phyloP scores from a whole-genome alignment of 169 alveolate genomes.

The Plasmodium inui region DNA sequence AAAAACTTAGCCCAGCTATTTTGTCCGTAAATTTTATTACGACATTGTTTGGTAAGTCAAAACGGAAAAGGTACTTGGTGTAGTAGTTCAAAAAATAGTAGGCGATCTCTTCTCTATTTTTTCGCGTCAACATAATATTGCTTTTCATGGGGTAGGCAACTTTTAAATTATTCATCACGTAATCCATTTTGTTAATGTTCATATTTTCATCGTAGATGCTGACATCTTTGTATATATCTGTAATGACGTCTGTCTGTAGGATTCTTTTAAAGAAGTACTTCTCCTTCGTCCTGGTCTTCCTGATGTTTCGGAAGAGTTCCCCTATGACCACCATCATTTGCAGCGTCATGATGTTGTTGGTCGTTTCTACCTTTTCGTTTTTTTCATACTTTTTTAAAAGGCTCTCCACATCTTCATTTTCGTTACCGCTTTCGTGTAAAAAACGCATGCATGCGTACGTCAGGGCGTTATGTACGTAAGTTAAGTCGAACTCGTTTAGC shows the following conservation, averaged over 20 bases:
- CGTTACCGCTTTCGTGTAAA: constrained; percentile 68
- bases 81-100: constrained; percentile 67
- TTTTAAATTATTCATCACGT: constrained; percentile 35
- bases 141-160: constrained; percentile 50
- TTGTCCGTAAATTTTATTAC: constrained; percentile 18
- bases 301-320: constrained; percentile 61
- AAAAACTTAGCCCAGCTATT: constrained; percentile 56
- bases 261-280: constrained; percentile 45
- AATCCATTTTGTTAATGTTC: constrained; percentile 44
- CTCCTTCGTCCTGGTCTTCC: constrained; percentile 52
- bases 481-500: constrained; percentile 50
- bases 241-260: constrained; percentile 51
- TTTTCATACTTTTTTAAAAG: constrained; percentile 58
- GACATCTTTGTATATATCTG: constrained; percentile 30
- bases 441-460: constrained; percentile 23
- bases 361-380: constrained; percentile 70
- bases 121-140: constrained; percentile 10
- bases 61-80: constrained; percentile 58
- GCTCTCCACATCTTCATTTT: constrained; percentile 67
- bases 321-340: constrained; percentile 74
- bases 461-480: constrained; percentile 69
- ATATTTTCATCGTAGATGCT: constrained; percentile 68
- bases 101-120: constrained; percentile 67
- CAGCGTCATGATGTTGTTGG: constrained; percentile 71
- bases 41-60: constrained; percentile 64